phyloP scores from a whole-genome alignment of 768 basidiomycete genomes.

The Boletus rex-veris region DNA sequence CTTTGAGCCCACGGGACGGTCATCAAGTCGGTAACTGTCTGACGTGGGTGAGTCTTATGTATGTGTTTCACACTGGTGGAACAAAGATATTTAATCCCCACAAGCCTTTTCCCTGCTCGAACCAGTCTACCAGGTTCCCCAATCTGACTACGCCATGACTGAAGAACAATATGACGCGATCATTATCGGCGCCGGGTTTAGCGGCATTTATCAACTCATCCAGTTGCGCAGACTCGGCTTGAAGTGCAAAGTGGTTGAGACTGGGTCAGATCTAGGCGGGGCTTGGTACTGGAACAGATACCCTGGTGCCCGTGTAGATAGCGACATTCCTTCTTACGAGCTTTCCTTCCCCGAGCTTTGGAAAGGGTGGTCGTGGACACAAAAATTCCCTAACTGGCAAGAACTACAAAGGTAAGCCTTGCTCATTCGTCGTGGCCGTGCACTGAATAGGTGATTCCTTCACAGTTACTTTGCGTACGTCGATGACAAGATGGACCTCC shows the following conservation, averaged over 20 bases:
- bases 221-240: conserved; percentile 8
- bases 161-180: conserved; percentile 9
- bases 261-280: conserved; percentile 8
- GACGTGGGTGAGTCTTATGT: too few species aligned
- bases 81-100: too few species aligned
- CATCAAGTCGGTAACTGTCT: too few species aligned
- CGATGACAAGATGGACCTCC: conserved; percentile 6
- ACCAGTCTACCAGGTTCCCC: too few species aligned
- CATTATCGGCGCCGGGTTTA: conserved; percentile 11
- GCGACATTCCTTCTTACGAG: conserved; percentile 7
- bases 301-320: conserved; percentile 12
- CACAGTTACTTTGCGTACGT: conserved; percentile 10
- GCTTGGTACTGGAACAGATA: conserved; percentile 14
- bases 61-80: too few species aligned
- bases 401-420: conserved; percentile 1
- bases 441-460: background rate
- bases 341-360: conserved; percentile 9
- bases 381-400: conserved; percentile 7
- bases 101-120: too few species aligned
- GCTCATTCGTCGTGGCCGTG: background rate
- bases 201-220: conserved; percentile 9
- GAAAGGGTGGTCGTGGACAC: conserved; percentile 13
- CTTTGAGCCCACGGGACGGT: too few species aligned
- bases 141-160: background rate
- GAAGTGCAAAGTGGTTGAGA: conserved; percentile 2